Conservation (phyloP, 2,329 filamentous ascomycete species). For the Claviceps paspali region DNA sequence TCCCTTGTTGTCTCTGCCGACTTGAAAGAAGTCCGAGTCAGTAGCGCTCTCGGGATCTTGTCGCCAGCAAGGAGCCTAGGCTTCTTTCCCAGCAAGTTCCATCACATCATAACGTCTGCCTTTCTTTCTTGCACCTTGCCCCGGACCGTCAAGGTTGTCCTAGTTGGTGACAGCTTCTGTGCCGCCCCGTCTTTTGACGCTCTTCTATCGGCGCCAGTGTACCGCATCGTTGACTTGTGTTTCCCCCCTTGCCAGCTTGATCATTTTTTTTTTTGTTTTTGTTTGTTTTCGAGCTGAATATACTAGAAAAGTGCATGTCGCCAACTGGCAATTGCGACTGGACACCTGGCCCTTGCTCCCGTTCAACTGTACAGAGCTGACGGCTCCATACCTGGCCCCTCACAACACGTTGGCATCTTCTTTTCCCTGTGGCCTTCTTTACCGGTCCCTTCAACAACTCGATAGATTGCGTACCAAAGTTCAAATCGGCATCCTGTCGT, state of each 20-base stretch:
- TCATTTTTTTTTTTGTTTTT: no score
- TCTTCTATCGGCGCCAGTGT: neutral
- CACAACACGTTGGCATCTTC: neutral
- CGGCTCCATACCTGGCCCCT: neutral
- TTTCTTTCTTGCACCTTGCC: no score
- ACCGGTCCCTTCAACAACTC: neutral
- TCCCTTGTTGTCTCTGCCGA: no score
- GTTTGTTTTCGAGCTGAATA: neutral
- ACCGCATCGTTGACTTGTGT: neutral
- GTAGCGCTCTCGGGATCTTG: no score
- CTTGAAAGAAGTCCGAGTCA: no score
- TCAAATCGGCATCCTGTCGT: neutral
- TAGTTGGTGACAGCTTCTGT: constrained; percentile 1
- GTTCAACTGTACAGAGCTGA: neutral
- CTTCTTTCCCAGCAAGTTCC: no score
- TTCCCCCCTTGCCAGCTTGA: no score
- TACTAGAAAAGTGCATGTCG: neutral
- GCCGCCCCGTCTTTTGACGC: neutral
- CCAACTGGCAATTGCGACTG: neutral
- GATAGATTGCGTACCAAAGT: neutral
- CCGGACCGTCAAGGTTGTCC: no score
- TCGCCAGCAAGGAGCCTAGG: no score
- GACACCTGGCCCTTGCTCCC: neutral
- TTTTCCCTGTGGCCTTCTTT: neutral
- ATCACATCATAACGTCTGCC: no score